phyloP scores from a whole-genome alignment of 2,329 filamentous ascomycete genomes.

The Xylaria arbuscula region DNA sequence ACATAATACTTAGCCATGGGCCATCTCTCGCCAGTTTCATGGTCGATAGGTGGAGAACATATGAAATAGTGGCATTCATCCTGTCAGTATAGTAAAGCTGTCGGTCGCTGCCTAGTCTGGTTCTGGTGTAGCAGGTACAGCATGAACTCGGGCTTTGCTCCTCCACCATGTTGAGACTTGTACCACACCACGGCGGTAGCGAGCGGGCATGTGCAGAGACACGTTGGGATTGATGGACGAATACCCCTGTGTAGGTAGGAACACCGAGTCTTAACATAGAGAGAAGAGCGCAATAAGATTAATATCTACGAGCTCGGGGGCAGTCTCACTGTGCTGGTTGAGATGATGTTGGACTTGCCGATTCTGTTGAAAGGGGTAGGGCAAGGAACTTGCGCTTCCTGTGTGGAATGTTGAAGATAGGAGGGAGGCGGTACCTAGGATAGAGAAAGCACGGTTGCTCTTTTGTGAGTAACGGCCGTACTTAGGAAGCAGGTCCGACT shows the following conservation, averaged over 20 bases:
- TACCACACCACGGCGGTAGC: not conserved
- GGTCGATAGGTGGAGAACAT: too few species aligned
- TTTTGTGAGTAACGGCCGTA: not conserved
- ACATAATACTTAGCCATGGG: not conserved
- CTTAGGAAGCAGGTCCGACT: not conserved
- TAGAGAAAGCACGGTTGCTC: not conserved
- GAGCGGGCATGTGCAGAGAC: not conserved
- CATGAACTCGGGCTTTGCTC: not conserved
- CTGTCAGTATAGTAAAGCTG: not conserved
- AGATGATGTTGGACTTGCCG: not conserved
- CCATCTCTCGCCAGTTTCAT: not conserved
- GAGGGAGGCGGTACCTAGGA: not conserved
- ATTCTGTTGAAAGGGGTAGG: not conserved
- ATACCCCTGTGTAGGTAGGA: not conserved
- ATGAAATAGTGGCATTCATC: too few species aligned
- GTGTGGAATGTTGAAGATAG: not conserved
- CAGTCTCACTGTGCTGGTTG: not conserved
- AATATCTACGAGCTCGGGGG: not conserved
- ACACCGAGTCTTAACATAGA: not conserved
- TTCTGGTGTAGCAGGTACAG: not conserved
- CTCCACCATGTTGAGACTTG: not conserved
- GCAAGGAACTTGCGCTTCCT: conserved; percentile 16
- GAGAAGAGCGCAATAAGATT: not conserved
- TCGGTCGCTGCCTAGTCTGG: not conserved
- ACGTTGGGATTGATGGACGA: not conserved